Evolutionary conservation across 768 basidiomycete genomes (phyloP), one percentile per base, ranked within the genome.

Genomic region (Leucosporidium yakuticum): DNA sequence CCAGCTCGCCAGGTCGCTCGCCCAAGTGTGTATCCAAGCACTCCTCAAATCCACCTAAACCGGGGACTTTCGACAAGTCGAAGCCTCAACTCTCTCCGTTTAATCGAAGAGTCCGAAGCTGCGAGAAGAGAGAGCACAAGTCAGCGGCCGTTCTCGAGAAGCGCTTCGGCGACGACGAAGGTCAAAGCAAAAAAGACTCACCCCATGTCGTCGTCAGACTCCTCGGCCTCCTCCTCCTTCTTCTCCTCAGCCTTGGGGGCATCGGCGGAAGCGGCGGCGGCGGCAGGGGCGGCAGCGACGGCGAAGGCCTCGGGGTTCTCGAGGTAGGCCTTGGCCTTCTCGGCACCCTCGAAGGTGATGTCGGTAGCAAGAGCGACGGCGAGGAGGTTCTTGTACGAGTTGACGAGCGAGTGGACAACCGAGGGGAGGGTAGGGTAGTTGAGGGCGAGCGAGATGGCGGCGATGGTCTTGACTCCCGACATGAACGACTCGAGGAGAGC

Each of bases 231-330:
- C 71, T 85, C 86, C 81, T 87, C 86, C 81, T 90, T 84, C 79
- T 88, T 84, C 62, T 81, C 68, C 32, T 83, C 83, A 19, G 83
- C 85, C 47, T 83, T 85, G 59, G 84, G 84, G 54, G 85, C 82
- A 60, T 83, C 80, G 39, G 85, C 82, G 54, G 85, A 81, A 34
- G 81, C 85, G 59, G 84, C 83, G 63, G 75, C 85, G 58, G 80
- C 85, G 62, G 83, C 85, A 63, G 82, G 83, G 60, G 90, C 83
- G 62, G 87, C 88, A 48, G 88, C 89, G 68, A 81, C 88, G 64
- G 89, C 92, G 76, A 95, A 99, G n/a, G 94, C 95, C 63, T 96
- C 93, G 60, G 96, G 95, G 85, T 98, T 96, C 78, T 17, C 96
- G 75, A 98, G 87, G 83, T 88, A 90, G 78, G 90, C 95, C 84